Conservation (phyloP, 2,329 filamentous ascomycete genomes). For the Diaporthe batatas region DNA sequence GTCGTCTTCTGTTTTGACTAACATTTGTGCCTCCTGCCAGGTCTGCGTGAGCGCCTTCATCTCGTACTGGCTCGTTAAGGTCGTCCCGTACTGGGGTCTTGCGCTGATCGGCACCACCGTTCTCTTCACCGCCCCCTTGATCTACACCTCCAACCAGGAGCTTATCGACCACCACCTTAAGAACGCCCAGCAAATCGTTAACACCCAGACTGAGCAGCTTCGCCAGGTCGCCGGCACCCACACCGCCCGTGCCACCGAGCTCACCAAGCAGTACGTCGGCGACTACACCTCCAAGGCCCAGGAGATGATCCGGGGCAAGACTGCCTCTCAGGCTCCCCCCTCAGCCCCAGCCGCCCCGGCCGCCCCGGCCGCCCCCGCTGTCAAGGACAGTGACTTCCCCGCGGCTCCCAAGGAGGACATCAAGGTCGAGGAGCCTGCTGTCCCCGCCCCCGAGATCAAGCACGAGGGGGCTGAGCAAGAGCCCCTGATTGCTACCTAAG, state of each 20-base stretch:
- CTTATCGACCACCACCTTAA: conserved; percentile 75
- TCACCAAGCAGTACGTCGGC: conserved; percentile 76
- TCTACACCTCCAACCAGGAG: conserved; percentile 78
- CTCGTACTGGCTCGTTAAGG: conserved; percentile 77
- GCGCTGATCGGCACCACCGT: conserved; percentile 70
- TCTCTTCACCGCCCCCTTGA: conserved; percentile 72
- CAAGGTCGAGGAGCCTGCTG: conserved; percentile 46
- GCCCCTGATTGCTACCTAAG: conserved; percentile 52
- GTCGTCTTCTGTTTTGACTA: conserved; percentile 32
- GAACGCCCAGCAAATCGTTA: conserved; percentile 69
- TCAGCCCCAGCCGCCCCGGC: conserved; percentile 52
- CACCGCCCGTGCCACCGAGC: conserved; percentile 71
- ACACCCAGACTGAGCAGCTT: conserved; percentile 73
- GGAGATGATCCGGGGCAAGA: conserved; percentile 68
- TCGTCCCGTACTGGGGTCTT: conserved; percentile 78
- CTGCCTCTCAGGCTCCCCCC: conserved; percentile 54
- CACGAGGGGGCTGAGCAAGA: conserved; percentile 51
- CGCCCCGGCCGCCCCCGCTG: conserved; percentile 44
- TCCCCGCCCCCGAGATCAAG: conserved; percentile 46
- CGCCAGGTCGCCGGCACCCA: conserved; percentile 73
- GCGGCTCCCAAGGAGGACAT: conserved; percentile 56
- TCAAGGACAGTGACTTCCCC: conserved; percentile 65
- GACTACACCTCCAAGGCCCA: conserved; percentile 78
- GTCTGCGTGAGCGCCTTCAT: conserved; percentile 72
- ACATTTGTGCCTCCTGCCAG: conserved; percentile 52